These are phyloP conservation scores for Fusarium hainanense DNA, from an alignment of 2,329 filamentous ascomycete genomes.

Conservation along the genomic window DNA sequence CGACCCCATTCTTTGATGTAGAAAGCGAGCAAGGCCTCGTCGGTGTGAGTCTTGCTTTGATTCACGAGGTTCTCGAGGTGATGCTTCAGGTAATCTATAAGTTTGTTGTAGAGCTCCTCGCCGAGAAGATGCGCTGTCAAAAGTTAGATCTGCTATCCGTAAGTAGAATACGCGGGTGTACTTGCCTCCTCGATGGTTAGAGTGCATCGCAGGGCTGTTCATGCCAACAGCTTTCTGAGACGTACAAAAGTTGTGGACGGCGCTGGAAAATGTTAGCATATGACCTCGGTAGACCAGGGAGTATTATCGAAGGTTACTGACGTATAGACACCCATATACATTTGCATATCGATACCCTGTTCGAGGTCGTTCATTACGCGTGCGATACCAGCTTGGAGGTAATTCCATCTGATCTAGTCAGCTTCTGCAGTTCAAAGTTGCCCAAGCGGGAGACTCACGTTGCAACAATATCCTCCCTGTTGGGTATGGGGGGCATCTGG, in stretches of 20 bases:
- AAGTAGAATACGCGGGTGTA: not conserved
- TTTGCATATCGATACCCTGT: constrained; percentile 92
- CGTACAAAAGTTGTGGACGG: constrained; percentile 99
- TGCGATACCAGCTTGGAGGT: constrained; percentile 87
- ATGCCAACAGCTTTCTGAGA: constrained; percentile 91
- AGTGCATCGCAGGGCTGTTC: constrained; percentile 54
- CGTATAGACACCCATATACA: constrained; percentile 99
- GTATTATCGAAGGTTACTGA: constrained; percentile 51
- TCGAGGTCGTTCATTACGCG: constrained; percentile 94
- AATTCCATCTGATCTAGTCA: constrained; percentile 76
- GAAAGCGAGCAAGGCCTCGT: constrained; percentile 89
- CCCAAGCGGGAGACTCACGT: constrained; percentile 53
- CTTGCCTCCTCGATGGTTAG: constrained; percentile 70
- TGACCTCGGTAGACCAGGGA: not conserved
- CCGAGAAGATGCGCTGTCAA: constrained; percentile 86
- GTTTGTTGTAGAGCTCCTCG: constrained; percentile 93
- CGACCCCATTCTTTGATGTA: constrained; percentile 98
- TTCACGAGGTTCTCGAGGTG: constrained; percentile 79
- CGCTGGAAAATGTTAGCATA: constrained; percentile 63
- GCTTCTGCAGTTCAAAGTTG: constrained; percentile 10
- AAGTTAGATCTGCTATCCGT: constrained; percentile 23
- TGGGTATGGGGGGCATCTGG: constrained; percentile 68
- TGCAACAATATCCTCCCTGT: constrained; percentile 69
- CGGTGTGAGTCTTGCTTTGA: constrained; percentile 81
- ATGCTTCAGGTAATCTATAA: constrained; percentile 83